A percentile compares a stretch with the other conserved stretches of the same genome.
Evolutionary conservation across 768 basidiomycete species (phyloP).

Genomic region (Termitomyces heimii): DNA sequence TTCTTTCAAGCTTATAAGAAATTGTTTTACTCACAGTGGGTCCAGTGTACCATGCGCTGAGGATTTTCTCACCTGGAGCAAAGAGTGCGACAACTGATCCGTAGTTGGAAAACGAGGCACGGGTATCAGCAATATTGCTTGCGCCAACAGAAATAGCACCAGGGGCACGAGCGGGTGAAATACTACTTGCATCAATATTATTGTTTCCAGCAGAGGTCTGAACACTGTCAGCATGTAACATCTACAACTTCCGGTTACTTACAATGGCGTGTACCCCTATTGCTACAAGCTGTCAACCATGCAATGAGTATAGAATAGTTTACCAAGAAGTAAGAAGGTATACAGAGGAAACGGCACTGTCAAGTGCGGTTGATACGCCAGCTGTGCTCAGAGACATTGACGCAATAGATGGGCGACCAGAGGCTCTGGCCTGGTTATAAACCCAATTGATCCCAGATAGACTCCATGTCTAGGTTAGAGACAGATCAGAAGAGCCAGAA

Average conservation of each 20-base stretch:
- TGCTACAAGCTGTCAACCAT: neutral
- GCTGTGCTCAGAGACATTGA: neutral
- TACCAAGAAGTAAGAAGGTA: neutral
- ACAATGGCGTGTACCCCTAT: neutral
- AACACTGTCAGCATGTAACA: neutral
- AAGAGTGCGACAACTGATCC: neutral
- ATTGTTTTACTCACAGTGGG: neutral
- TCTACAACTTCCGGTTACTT: neutral
- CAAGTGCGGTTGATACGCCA: neutral
- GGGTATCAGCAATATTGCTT: neutral
- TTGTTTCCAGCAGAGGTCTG: neutral
- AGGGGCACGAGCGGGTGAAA: neutral
- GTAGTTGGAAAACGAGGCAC: neutral
- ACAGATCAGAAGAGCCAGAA: neutral
- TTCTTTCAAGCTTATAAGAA: neutral
- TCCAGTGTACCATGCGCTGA: neutral
- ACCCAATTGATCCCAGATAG: neutral
- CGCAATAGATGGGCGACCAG: neutral
- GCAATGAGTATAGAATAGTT: neutral
- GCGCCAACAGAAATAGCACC: neutral
- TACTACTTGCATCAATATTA: neutral
- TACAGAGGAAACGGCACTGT: neutral
- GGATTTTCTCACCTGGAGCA: neutral
- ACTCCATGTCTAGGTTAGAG: neutral
- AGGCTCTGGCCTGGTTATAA: neutral